Base-by-base conservation (phyloP, 106 monocot species). In the Gastrodia elata region DNA sequence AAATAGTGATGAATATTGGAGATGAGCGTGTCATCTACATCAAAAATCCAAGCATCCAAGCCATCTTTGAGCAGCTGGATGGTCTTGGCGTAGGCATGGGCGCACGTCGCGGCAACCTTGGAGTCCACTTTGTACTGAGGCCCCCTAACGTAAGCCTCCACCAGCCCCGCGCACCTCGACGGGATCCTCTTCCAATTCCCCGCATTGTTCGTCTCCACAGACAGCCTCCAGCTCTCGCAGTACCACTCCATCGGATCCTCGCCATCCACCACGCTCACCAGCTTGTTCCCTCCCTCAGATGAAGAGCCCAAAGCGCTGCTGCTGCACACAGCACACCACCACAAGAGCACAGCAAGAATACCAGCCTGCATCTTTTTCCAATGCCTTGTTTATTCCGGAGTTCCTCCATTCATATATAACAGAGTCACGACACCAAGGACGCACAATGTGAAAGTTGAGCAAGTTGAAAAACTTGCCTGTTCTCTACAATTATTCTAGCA, bases 1-100 rank as follows among this genome's bases (percentile, higher is more conserved):
- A 80, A 75, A 43, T 83, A 83, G 52, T 83, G 78, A 7, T 77
- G 83, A 3, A 87, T 76, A 61, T 81, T 84, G 38, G 80, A 81
- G 18, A 87, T 75, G 1, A 61, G 13, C 20, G 84, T 87, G 68
- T 87, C 84, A 33, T 84, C 84, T 22, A 87, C 46, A 37, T 87
- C 84, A 38, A 87, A 84, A 40, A 87, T 65, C 87, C 84, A 84
- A 0, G 58, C 71, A 18, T 81, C 79, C 76, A 65, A 84, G 26
- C 87, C 81, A 32, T 84, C 77, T 40, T 77, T 78, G 38, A 22
- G 4, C n/a, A 81, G 49, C 25, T 34, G 7, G 25, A 87, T 32
- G 9, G 42, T 36, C 74, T 61, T 39, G 26, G 72, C 81, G 76
- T 77, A 84, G 20, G 36, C 67, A 8, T 74, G 30, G 16, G 83